A percentile compares a stretch with the other conserved stretches of the same genome.
Conservation (phyloP, 345 rosid species). For the Salix brachista region DNA sequence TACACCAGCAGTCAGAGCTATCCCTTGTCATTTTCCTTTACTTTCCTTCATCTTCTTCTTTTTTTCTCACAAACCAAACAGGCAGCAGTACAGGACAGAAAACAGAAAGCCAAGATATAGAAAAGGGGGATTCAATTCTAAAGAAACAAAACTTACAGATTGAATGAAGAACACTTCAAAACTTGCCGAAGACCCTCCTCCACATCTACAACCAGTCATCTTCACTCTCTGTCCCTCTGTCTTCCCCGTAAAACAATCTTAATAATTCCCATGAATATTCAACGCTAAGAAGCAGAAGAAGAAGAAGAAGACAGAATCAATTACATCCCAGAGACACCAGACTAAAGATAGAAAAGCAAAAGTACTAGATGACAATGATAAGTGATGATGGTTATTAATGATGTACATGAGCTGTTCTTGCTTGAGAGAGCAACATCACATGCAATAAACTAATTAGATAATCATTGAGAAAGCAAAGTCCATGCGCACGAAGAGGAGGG, state of each 20-base stretch:
- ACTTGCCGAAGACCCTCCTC: not conserved
- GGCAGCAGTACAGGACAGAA: not conserved
- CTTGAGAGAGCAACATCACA: conserved; percentile 43
- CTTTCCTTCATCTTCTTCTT: not conserved
- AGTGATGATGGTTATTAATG: conserved; percentile 13
- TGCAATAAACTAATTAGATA: conserved; percentile 18
- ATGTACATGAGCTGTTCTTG: conserved; percentile 40
- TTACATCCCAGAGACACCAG: not conserved
- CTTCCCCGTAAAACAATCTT: not conserved
- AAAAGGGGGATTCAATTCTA: too few species aligned
- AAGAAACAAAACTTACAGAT: not conserved
- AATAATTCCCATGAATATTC: not conserved
- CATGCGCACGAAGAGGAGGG: conserved; percentile 29
- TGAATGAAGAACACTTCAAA: not conserved
- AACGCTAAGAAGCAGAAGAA: not conserved
- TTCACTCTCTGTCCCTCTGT: not conserved
- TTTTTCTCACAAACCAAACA: conserved; percentile 12
- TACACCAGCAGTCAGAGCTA: not conserved
- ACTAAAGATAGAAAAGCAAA: not conserved
- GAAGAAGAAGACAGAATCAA: not conserved
- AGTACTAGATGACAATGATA: not conserved
- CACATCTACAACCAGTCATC: not conserved
- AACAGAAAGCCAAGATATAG: not conserved
- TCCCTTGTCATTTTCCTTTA: not conserved
- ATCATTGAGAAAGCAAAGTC: conserved; percentile 13